Evolutionary conservation across 179 eudicot species (phyloP).

Genomic region (Pouteria campechiana): DNA sequence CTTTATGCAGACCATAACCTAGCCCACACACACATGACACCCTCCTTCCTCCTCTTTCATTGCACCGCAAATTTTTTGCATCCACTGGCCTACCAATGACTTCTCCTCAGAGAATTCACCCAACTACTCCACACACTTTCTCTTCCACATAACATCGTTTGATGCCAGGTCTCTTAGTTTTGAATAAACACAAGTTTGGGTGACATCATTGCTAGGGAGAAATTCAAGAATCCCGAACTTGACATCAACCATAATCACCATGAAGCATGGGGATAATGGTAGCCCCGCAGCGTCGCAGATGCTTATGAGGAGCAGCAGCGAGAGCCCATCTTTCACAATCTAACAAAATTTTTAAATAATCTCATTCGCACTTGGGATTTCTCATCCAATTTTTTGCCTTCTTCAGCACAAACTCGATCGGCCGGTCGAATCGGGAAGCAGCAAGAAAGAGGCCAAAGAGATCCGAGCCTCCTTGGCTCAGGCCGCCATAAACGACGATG

Average conservation of each 20-base stretch:
- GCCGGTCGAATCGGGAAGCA: constrained; percentile 40
- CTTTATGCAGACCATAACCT: background rate
- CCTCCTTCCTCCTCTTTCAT: constrained; percentile 35
- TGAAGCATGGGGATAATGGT: constrained; percentile 63
- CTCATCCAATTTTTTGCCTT: constrained; percentile 2
- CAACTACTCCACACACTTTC: constrained; percentile 53
- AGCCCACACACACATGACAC: background rate
- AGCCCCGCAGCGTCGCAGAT: constrained; percentile 57
- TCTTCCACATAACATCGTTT: constrained; percentile 59
- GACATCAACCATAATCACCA: constrained; percentile 64
- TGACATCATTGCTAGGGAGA: constrained; percentile 56
- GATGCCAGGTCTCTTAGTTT: constrained; percentile 55
- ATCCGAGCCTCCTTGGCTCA: constrained; percentile 27
- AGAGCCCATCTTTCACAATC: constrained; percentile 61
- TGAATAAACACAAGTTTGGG: constrained; percentile 41
- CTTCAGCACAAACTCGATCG: constrained; percentile 40
- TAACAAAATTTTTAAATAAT: constrained; percentile 76
- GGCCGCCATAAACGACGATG: constrained; percentile 48
- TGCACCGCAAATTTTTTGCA: constrained; percentile 33
- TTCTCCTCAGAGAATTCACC: constrained; percentile 22
- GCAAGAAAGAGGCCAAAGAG: constrained; percentile 36
- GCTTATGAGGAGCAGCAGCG: constrained; percentile 68
- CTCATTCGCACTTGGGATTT: constrained; percentile 26
- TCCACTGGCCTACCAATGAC: constrained; percentile 39
- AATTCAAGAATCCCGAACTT: constrained; percentile 60